phyloP scores from a whole-genome alignment of 2,329 filamentous ascomycete species.

The Furcasterigmium sp. region DNA sequence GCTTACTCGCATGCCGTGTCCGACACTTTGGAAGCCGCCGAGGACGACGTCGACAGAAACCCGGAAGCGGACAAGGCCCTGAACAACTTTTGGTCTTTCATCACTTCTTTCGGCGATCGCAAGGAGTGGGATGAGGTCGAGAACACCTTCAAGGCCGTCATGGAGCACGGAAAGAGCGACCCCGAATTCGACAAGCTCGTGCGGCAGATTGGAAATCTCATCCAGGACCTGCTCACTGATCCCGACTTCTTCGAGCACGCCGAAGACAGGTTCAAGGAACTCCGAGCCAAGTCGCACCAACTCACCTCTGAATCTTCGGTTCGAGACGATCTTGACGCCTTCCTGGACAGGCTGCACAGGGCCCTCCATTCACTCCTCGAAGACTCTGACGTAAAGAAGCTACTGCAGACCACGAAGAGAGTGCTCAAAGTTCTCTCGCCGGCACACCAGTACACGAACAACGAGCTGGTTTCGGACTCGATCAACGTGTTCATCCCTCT shows the following conservation, averaged over 20 bases:
- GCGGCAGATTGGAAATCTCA: constrained; percentile 63
- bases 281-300: constrained; percentile 53
- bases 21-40: constrained; percentile 59
- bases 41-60: constrained; percentile 70
- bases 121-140: constrained; percentile 74
- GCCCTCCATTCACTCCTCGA: constrained; percentile 65
- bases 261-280: constrained; percentile 45
- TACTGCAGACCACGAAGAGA: constrained; percentile 61
- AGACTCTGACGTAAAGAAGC: constrained; percentile 66
- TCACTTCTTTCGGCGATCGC: constrained; percentile 73
- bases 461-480: constrained; percentile 67
- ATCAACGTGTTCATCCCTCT: constrained; percentile 78
- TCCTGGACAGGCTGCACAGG: constrained; percentile 63
- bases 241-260: constrained; percentile 79
- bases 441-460: constrained; percentile 56
- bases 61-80: constrained; percentile 69
- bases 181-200: constrained; percentile 78
- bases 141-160: constrained; percentile 60
- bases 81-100: constrained; percentile 72
- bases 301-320: constrained; percentile 64
- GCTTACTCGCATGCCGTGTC: constrained; percentile 71
- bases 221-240: constrained; percentile 79
- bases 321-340: constrained; percentile 64
- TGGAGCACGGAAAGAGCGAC: constrained; percentile 70
- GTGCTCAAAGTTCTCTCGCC: constrained; percentile 68